Base-by-base conservation (phyloP, 2,329 filamentous ascomycete genomes). In the Aspergillus udagawae region DNA sequence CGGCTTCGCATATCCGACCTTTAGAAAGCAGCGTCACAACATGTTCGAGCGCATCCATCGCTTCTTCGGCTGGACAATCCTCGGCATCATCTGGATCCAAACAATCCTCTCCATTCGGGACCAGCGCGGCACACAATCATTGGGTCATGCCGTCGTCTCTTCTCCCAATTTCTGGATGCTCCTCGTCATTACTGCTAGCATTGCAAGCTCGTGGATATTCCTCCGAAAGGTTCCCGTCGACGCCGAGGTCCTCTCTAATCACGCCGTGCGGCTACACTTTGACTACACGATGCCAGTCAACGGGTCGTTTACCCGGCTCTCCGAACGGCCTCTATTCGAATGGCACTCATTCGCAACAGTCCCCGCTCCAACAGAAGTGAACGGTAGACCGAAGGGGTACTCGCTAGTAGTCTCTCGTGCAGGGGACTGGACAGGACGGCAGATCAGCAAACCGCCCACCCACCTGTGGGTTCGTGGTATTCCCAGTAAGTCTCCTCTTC, bases 11-110 rank as follows among this genome's bases (percentile, higher is more conserved):
- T 56, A 59, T 21, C 62, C 73, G 0, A 56, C 59, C 1, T 44
- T 74, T 1, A 66, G 73, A 12, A 58, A 65, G 7, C 59, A 62
- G 20, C 59, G 65, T 29, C 73, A 76, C 58, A 70, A 75, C 62
- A 63, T 61, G 51, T 76, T 76, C 51, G 73, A 76, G 60, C 61
- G 63, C 25, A 65, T 68, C 17, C 73, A 76, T 54, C 72, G 73
- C 23, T 73, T 74, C 62, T 61, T 68, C 49, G 73, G 72, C 14
- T 76, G 73, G 73, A 49, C 64, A 1, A 65, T 65, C 23, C 54
- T 67, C 10, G 44, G 52, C 6, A 51, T 65, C 25, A 60, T 65
- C 52, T 64, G 41, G 53, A 51, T 60, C 4, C 58, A 60, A 21
- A 54, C 52, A 7, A 58, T 60, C 21, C 49, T 60, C 10, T 55